Evolutionary conservation across 495 filamentous ascomycete species (phyloP).

Genomic region (Aspergillus nanangensis): DNA sequence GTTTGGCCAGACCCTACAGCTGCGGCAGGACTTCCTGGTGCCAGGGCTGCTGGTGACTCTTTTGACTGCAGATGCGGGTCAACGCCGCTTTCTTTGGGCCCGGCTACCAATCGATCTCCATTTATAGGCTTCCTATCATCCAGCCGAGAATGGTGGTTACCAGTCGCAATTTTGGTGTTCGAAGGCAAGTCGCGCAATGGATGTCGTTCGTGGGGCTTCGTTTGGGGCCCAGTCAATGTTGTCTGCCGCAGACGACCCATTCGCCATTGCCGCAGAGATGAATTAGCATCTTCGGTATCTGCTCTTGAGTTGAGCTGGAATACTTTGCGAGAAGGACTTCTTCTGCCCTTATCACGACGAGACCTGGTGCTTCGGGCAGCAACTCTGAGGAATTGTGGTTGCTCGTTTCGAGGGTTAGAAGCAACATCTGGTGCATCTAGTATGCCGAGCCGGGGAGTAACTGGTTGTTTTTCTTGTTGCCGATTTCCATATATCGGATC

Average conservation of each 20-base stretch:
- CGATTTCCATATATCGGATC: conserved; percentile 19
- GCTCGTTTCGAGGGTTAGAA: conserved; percentile 18
- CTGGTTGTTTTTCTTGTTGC: conserved; percentile 21
- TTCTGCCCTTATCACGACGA: conserved; percentile 59
- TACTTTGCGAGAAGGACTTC: conserved; percentile 70
- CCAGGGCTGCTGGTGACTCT: not conserved
- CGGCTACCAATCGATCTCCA: too few relatives aligned
- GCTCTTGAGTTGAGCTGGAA: conserved; percentile 63
- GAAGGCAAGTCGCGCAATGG: conserved; percentile 17
- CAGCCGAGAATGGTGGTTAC: too few relatives aligned
- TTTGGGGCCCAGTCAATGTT: conserved; percentile 18
- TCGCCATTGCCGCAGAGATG: conserved; percentile 69
- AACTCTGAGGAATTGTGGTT: conserved; percentile 72
- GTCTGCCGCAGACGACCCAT: conserved; percentile 58
- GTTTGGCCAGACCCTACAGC: not conserved
- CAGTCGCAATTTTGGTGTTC: conserved; percentile 15
- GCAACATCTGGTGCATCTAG: conserved; percentile 61
- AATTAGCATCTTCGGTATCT: conserved; percentile 73
- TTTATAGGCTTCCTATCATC: too few relatives aligned
- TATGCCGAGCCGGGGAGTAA: conserved; percentile 57
- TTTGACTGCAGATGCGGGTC: not conserved
- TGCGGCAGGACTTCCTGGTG: not conserved
- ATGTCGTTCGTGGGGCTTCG: conserved; percentile 17
- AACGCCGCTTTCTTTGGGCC: too few relatives aligned
- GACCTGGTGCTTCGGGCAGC: conserved; percentile 66